Evolutionary conservation across 1,284 basidiomycete species (phyloP), one percentile per base, ranked within the genome.

Genomic region (Agroathelia rolfsii): DNA sequence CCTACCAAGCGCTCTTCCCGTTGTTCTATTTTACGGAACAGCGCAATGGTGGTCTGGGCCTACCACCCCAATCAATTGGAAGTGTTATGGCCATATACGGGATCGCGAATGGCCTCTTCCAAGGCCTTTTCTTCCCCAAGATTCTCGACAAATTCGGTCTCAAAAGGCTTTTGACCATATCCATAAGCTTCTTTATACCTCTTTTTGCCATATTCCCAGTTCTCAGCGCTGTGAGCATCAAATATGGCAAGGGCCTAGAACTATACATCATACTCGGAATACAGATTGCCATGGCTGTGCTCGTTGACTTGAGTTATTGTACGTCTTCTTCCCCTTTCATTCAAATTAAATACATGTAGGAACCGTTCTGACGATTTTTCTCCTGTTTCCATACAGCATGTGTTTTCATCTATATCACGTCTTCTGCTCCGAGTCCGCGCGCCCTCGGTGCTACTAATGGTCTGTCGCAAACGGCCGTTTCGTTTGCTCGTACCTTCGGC

Each of bases 21-120:
- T 51, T 84, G 13, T 83, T 81, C 52, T 63, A 72, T 37, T 68
- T 77, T 8, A 79, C 76, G 2, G 76, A 80, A 6, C 57, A 76
- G 28, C 58, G 59, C 29, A 55, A 72, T 4, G 80, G 81, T 30
- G 80, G 80, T 1, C 62, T 84, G 3, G 80, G 76, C 2, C 55
- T 81, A n/a, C 46, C 66, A 0, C 77, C 79, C 0, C 52, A 69
- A 0, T 53, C 47, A 15, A 82, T 83, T 21, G 80, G 80, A 4
- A 60, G 60, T 10, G 57, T 73, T 34, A 52, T 82, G 12, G 70
- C 71, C 6, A 35, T 56, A 1, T 72, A 63, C 42, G 81, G 79
- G 5, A 40, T 78, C 11, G 45, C 69, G 34, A 72, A 79, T 41
- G 80, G 76, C 2, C 6, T 63, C 9, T 60, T 76, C 41, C 77